Conservation (phyloP, 305 asterid species). For the Andrographis paniculata region DNA sequence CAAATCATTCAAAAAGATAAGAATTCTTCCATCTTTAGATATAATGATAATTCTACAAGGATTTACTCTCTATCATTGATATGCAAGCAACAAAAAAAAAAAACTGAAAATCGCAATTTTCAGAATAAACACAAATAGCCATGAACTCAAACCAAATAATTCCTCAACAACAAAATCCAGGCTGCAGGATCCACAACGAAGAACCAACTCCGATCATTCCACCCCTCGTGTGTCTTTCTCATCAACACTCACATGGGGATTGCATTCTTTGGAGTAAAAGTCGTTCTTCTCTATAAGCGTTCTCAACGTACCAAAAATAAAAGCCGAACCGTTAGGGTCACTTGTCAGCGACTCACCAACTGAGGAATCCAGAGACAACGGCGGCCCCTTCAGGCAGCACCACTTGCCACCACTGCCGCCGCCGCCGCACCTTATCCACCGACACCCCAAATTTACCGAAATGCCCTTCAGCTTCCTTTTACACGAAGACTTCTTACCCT, state of each 20-base stretch:
- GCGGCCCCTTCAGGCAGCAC: conserved; percentile 39
- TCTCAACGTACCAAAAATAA: conserved; percentile 51
- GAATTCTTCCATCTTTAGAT: no score
- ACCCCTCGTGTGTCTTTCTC: not conserved
- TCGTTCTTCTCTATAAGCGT: conserved; percentile 71
- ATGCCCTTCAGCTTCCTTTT: conserved; percentile 33
- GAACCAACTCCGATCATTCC: not conserved
- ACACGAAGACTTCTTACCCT: conserved; percentile 29
- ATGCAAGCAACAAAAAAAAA: no score
- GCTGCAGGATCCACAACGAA: no score
- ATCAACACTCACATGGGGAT: conserved; percentile 52
- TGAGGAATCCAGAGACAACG: conserved; percentile 41
- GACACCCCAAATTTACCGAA: conserved; percentile 34
- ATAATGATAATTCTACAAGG: no score
- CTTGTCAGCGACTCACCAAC: conserved; percentile 67
- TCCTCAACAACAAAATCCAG: not conserved
- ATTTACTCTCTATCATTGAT: no score
- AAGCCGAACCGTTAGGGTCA: conserved; percentile 73
- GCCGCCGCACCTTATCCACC: conserved; percentile 17
- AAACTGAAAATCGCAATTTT: no score
- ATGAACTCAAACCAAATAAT: not conserved
- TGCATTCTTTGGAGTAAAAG: conserved; percentile 66
- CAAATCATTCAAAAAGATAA: no score
- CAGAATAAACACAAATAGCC: not conserved
- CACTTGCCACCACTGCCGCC: conserved; percentile 16